Base-by-base conservation (phyloP, 768 basidiomycete species). In the Russula sp. region DNA sequence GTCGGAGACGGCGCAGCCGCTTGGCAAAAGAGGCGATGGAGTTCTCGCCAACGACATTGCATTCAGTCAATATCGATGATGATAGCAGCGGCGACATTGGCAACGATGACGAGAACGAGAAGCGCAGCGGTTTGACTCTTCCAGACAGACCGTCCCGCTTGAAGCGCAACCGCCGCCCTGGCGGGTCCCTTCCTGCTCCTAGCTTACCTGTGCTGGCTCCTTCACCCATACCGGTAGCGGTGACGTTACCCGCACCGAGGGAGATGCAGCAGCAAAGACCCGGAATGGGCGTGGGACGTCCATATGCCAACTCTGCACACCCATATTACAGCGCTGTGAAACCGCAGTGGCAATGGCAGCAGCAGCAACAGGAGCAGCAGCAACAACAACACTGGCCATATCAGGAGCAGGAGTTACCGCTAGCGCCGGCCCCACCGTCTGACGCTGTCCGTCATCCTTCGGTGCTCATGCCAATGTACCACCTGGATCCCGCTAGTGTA, bases 1-100 rank as follows among this genome's bases (percentile, higher is more conserved):
- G 87, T 51, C 77, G 79, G 57, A 78, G 77, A 50, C 74, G 75
- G 20, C 76, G 76, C 60, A 73, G 75, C 50, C 64, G 69, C 49
- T 52, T 72, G 20, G 43, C 66, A 29, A 50, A 65, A 18, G 69
- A 69, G 29, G 72, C 71, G 16, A 58, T 67, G 36, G 63, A 67
- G 60, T 69, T 69, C 56, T 59, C 69, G 20, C 63, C 56, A 6
- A 36, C 48, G 20, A 42, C 29, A 0, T 29, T 7, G 14, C 52
- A 60, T 48, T 50, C 59, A 13, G 13, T 58, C 53, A 8, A 20
- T 47, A 29, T 2, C 10, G 41, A 34, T 14, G n/a, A 46, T 11
- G 18, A 50, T n/a, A 9, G 34, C 34, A 6, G 48, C 18, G 7
- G 20, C 22, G 22, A 20, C 25, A 29, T 29, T 3, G 25, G 25